Base-by-base conservation (phyloP, 768 basidiomycete species). In the Chlorophyllum brunneum region DNA sequence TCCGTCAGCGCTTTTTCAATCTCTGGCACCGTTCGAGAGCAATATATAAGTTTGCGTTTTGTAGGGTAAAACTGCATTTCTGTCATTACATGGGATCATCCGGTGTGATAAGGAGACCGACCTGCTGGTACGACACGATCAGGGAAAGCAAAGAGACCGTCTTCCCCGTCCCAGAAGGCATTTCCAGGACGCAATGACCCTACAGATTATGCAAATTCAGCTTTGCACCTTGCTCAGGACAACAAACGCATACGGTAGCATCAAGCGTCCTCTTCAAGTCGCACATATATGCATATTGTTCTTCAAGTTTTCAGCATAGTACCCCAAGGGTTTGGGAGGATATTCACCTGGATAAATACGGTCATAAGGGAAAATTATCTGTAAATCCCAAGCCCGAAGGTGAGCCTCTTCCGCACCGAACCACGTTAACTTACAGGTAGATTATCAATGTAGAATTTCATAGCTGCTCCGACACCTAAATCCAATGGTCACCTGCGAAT, bases 231-330 rank as follows among this genome's bases (percentile, higher is more conserved):
- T 4, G 16, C 36, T 23, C 18, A 37, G 41, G 34, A 49, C n/a
- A 13, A 41, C 9, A 46, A 54, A 48, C 38, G 20, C 34, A 56
- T 67, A 94, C 95, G 54, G 91, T 86, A 30, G 94, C 95, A 70
- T 99, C 97, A 15, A 99, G 79, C 1, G 95, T 93, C 60, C 92
- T 78, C 70, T 99, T 99, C 58, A 99, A 79, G 70, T 99, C 97
- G 70, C 92, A 93, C 94, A 99, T 98, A 66, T 99, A 99, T 34
- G 91, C 85, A 84, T 95, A 98, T 84, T 98, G 97, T 65, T 98
- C 97, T 93, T 34, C 47, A 33, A 38, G 38, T 24, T 13, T 45
- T 64, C 22, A 64, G 53, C 26, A 45, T 24, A 42, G 34, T 29
- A 36, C 24, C 20, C 15, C 16, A 5, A 22, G 24, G 24, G 31